Conservation (phyloP, 2,329 filamentous ascomycete species). For the Seiridium unicorne region DNA sequence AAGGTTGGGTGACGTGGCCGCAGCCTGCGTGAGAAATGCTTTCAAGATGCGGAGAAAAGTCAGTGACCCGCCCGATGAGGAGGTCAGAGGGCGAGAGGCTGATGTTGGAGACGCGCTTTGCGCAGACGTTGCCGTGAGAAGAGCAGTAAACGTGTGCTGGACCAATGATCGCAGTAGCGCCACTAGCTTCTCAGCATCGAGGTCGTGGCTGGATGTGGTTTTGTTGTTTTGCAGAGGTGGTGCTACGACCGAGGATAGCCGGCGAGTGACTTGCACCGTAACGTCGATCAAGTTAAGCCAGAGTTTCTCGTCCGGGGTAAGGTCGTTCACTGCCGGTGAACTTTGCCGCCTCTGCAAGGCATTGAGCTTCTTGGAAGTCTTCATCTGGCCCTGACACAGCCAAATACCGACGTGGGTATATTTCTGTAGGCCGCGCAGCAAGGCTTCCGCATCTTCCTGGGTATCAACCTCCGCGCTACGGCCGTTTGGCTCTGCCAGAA, state of each 20-base stretch:
- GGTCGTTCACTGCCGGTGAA: slow-evolving; percentile 35
- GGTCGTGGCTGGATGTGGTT: slow-evolving; percentile 17
- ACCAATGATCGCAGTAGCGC: slow-evolving; percentile 73
- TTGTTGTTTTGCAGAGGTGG: slow-evolving; percentile 14
- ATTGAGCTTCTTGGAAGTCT: slow-evolving; percentile 47
- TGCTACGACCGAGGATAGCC: slow-evolving; percentile 55
- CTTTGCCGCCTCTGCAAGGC: slow-evolving; percentile 53
- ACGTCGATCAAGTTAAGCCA: slow-evolving; percentile 63
- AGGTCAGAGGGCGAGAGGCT: slow-evolving; percentile 31
- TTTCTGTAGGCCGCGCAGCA: slow-evolving; percentile 78
- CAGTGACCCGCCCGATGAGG: slow-evolving; percentile 49
- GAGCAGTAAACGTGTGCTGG: slow-evolving; percentile 85
- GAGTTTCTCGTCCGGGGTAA: slow-evolving; percentile 53
- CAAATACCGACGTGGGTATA: slow-evolving; percentile 92
- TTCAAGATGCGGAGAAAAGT: slow-evolving; percentile 88
- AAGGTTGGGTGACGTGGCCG: slow-evolving; percentile 78
- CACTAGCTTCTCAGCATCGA: slow-evolving; percentile 62
- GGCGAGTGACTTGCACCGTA: slow-evolving; percentile 62
- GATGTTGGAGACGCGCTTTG: slow-evolving; percentile 30
- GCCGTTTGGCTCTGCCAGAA: slow-evolving; percentile 62
- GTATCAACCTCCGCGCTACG: slow-evolving; percentile 52
- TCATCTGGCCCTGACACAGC: slow-evolving; percentile 86
- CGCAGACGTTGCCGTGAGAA: slow-evolving; percentile 72
- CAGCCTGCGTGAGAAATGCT: slow-evolving; percentile 82
- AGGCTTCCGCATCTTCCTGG: slow-evolving; percentile 67